Evolutionary conservation across 805 yeast species (phyloP), one percentile per base, ranked within the genome.

Genomic region (Kodamaea hsintzibuensis): DNA sequence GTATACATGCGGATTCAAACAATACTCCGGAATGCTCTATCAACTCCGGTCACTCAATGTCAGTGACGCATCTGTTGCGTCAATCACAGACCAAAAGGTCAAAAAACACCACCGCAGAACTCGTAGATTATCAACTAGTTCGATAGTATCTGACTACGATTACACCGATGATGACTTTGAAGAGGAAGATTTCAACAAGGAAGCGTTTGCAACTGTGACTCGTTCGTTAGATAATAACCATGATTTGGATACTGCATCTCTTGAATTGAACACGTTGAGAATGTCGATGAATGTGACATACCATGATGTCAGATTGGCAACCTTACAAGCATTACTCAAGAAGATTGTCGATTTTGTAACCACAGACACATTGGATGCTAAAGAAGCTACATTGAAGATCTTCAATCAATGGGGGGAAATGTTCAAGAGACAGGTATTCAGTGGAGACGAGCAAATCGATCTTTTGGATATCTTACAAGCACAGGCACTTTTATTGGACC

Each of bases 211-310:
- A 9, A 91, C 98, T 0, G 89, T 95, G 33, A 90, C 86, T 61
- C 82, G 99, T 66, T 96, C 99, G 1, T 81, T 95, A 70, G 93
- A 89, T 61, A 87, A 92, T 64, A 89, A 91, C 68, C 99, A 95
- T 70, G 96, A 89, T 63, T 78, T 91, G 56, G 98, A 93, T 67
- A 92, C 97, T 12, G 98, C 99, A 0, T 73, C 91, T 58, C 75
- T 95, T 55, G 99, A 95, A 73, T 81, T 95, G 63, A 93, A 93
- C 68, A 95, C 99, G 0, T 79, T 95, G 65, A 82, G 98, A 73
- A 93, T 95, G 99, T 90, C 97, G 63, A 88, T 92, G 95, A 91
- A 95, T 68, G 99, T 91, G 14, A 82, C 95, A 0, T 93, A 95
- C 70, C 96, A 90, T 63, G 97, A 92, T 65, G 98, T 95, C 12